phyloP scores from a whole-genome alignment of 2,329 filamentous ascomycete genomes.

The Blastomyces gilchristii region DNA sequence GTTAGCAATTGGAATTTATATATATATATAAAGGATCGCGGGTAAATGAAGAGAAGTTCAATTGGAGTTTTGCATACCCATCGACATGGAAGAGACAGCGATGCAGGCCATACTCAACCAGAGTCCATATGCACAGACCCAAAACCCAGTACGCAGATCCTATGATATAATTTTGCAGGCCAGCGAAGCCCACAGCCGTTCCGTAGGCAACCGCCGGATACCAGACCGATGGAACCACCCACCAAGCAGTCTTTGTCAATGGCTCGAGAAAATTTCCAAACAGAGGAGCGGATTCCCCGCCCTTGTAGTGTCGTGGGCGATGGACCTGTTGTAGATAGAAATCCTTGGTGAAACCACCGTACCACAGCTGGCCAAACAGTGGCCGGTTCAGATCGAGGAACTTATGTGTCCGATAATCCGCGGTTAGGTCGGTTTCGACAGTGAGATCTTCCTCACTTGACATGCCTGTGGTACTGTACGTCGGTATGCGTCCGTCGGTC shows the following conservation, averaged over 20 bases:
- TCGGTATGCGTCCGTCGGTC: conserved; percentile 27
- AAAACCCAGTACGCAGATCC: conserved; percentile 54
- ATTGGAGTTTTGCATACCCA: conserved; percentile 48
- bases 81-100: conserved; percentile 91
- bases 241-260: conserved; percentile 92
- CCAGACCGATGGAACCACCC: conserved; percentile 75
- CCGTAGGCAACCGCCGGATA: conserved; percentile 69
- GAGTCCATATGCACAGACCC: conserved; percentile 72
- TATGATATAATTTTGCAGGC: conserved; percentile 43
- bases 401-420: conserved; percentile 82
- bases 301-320: conserved; percentile 88
- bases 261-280: conserved; percentile 99
- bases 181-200: conserved; percentile 52
- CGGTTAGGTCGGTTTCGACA: conserved; percentile 65
- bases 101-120: conserved; percentile 83
- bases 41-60: not conserved
- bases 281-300: conserved; percentile 79
- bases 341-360: conserved; percentile 78
- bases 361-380: conserved; percentile 79
- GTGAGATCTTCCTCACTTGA: conserved; percentile 76
- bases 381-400: conserved; percentile 84
- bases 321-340: conserved; percentile 97
- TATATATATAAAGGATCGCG: not conserved
- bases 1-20: conserved; percentile 14
- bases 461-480: conserved; percentile 64